Evolutionary conservation across 2,329 filamentous ascomycete genomes (phyloP).

Genomic region (Ascochyta clinopodiicola): DNA sequence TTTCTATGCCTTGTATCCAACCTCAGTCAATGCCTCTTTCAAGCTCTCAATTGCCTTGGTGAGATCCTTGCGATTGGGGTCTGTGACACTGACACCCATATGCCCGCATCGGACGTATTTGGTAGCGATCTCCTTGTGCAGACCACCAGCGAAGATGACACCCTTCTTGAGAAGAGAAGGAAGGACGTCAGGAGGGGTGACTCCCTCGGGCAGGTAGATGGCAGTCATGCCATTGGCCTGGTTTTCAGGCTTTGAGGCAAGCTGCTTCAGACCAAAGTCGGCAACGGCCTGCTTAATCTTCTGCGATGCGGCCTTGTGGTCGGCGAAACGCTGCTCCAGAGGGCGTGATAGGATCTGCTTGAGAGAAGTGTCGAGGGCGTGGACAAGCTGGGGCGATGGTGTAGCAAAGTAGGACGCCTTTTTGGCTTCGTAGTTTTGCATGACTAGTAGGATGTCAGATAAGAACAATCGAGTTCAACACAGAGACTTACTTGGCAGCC

Average conservation of each 20-base stretch:
- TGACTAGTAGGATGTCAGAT: slow-evolving; percentile 64
- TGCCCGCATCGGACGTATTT: slow-evolving; percentile 97
- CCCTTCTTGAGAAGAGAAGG: slow-evolving; percentile 85
- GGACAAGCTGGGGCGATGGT: slow-evolving; percentile 90
- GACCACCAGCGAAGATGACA: slow-evolving; percentile 90
- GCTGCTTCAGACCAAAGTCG: slow-evolving; percentile 83
- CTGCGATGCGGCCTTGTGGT: slow-evolving; percentile 79
- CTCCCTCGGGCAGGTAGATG: slow-evolving; percentile 87
- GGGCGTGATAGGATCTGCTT: slow-evolving; percentile 83
- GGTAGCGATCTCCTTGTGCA: slow-evolving; percentile 93
- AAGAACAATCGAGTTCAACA: neutral
- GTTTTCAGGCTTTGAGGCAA: slow-evolving; percentile 83
- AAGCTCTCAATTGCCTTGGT: slow-evolving; percentile 83
- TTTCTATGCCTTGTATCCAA: slow-evolving; percentile 62
- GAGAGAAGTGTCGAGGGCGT: slow-evolving; percentile 88
- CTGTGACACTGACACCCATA: slow-evolving; percentile 93
- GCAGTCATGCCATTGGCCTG: slow-evolving; percentile 98
- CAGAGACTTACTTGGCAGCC: slow-evolving; percentile 76
- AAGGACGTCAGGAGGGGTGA: slow-evolving; percentile 81
- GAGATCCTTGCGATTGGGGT: slow-evolving; percentile 79
- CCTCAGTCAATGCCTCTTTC: slow-evolving; percentile 75
- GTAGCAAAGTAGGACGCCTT: slow-evolving; percentile 99
- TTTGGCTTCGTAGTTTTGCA: slow-evolving; percentile 98
- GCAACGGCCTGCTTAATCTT: slow-evolving; percentile 84
- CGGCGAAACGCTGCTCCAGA: slow-evolving; percentile 80